Base-by-base conservation (phyloP, 164 flowering plant genomes). In the Nymphaea colorata region DNA sequence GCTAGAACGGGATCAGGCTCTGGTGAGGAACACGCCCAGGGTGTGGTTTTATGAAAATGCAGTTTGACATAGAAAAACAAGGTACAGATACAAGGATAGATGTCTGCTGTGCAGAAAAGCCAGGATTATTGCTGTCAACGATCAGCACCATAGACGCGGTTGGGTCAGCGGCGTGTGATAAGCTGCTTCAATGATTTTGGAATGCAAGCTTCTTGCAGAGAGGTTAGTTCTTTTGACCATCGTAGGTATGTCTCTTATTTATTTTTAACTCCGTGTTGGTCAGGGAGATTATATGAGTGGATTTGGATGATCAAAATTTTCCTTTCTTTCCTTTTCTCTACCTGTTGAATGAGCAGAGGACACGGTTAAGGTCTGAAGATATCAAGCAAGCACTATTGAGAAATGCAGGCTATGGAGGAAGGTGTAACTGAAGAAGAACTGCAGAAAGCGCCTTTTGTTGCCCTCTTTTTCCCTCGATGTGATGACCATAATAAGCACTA, bases 371-470 rank as follows among this genome's bases (percentile, higher is more conserved):
- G 69, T 71, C 84, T 47, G 93, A 88, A 73, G 93, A 93, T 44
- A 81, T 93, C 75, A 90, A 87, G 85, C 89, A 88, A 72, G 84
- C 88, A 68, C 70, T 93, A 14, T 81, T 87, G 67, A 84, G 83
- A 72, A 93, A 82, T 77, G 93, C 98, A 51, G 96, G 98, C 44
- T 88, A 88, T 79, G 98, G 91, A 73, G 98, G 95, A 70, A 85
- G 82, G 76, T 90, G 88, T 72, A 69, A 82, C 73, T 84, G 80
- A 47, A 47, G 55, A 25, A 25, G 36, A 25, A 25, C 36, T 25
- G 36, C 55, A 6, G 55, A 47, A 47, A 47, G 5, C 55, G 12
- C 55, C 7, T 47, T 47, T 47, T 7, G 12, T 47, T 47, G 2
- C 55, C 55, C 12, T 47, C 5, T 47, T 4, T 7, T 47, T 7